Base-by-base conservation (phyloP, 352 stramenopile species). In the Globisporangium emineosum region DNA sequence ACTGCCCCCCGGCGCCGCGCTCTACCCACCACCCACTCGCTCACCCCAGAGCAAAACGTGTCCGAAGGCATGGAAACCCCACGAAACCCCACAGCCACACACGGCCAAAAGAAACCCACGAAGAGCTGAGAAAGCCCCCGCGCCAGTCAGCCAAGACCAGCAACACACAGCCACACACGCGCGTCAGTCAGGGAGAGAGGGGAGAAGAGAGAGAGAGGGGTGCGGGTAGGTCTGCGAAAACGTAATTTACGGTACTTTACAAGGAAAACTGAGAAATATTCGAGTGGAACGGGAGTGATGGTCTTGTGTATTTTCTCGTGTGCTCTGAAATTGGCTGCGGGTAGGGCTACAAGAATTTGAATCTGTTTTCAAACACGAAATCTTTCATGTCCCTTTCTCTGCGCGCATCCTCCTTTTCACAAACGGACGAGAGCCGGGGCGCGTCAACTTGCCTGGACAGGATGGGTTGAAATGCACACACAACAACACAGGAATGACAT, bases 1-100 rank as follows among this genome's bases (percentile, higher is more conserved):
- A 86, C 17, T 62, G 35, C 51, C 19, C 7, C 27, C 47, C 37
- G 19, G 27, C 25, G 40, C 56, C 56, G 40, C 56, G 37, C 37
- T 42, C 42, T 37, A 33, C 30, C 17, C 57, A 29, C 57, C 57
- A 64, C 57, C 21, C 57, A 64, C 57, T 63, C 43, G 27, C 50
- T 25, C 49, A 19, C 25, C 2, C 25, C 21, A 8, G 35, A 55
- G 3, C 25, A 10, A 7, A 23, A 52, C n/a, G n/a, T n/a, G n/a
- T n/a, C n/a, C n/a, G n/a, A n/a, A n/a, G n/a, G n/a, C n/a, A n/a
- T 19, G 2, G 37, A 23, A 47, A 21, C 40, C 40, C n/a, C 40
- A 47, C 17, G 40, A 47, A 47, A 47, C 40, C n/a, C n/a, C 40
- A 52, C 19, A 52, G 45, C 45, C n/a, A 52, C n/a, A 52, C n/a